Percentiles rank a stretch among this genome's conserved stretches.
These are phyloP conservation scores for Globisporangium mamillatum DNA, from an alignment of 352 stramenopile genomes.

Conservation along the genomic window DNA sequence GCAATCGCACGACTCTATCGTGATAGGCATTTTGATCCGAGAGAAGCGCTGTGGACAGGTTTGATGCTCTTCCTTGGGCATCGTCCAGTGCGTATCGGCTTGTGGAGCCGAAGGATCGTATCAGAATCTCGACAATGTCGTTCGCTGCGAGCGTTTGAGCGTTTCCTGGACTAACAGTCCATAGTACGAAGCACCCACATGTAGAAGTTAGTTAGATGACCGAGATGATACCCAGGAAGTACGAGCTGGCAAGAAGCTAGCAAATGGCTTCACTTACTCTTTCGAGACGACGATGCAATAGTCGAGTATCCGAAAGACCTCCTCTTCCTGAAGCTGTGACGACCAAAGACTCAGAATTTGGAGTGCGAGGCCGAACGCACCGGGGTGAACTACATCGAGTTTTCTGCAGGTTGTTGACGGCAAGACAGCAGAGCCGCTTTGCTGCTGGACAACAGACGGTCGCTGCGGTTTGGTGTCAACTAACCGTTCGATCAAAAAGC, in stretches of 20 bases:
- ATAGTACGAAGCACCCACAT: background rate
- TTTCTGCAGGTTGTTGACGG: background rate
- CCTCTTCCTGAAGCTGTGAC: slow-evolving; percentile 11
- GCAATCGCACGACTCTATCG: background rate
- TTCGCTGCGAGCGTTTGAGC: slow-evolving; percentile 20
- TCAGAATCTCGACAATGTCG: slow-evolving; percentile 22
- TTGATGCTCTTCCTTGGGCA: background rate
- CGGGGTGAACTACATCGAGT: slow-evolving; percentile 18
- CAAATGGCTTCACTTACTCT: background rate
- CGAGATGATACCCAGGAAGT: background rate
- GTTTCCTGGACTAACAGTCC: slow-evolving; percentile 22
- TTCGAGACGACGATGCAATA: slow-evolving; percentile 8
- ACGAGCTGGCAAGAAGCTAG: background rate
- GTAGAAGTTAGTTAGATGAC: background rate
- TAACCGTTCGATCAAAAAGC: background rate
- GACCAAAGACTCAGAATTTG: slow-evolving; percentile 29
- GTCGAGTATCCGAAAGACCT: slow-evolving; percentile 18
- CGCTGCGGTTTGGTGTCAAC: background rate
- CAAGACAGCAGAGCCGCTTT: background rate
- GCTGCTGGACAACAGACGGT: background rate
- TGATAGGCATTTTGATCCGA: slow-evolving; percentile 24
- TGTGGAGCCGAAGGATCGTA: slow-evolving; percentile 29
- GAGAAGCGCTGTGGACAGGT: slow-evolving; percentile 25
- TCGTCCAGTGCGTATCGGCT: background rate
- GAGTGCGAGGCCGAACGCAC: slow-evolving; percentile 25